phyloP scores from a whole-genome alignment of 192 early-diverging fungal species.

The Backusella mclennaniae region DNA sequence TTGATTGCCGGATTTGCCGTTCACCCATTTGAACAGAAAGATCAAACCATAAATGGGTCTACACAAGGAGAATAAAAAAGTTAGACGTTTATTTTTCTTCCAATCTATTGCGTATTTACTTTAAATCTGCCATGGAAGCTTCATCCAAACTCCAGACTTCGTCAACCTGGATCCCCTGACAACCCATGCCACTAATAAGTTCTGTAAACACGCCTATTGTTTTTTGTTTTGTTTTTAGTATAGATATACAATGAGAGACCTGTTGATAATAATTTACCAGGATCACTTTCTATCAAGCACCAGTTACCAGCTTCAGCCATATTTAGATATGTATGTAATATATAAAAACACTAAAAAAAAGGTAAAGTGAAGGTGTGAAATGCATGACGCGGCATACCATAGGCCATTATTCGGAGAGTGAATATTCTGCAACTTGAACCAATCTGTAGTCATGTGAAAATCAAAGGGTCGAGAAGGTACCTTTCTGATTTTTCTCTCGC shows the following conservation, averaged over 20 bases:
- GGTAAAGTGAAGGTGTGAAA: background rate
- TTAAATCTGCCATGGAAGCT: slow-evolving; percentile 55
- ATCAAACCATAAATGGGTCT: slow-evolving; percentile 77
- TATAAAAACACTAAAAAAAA: too few relatives aligned
- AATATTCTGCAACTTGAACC: background rate
- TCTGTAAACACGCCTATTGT: slow-evolving; percentile 75
- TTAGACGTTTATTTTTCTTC: too few relatives aligned
- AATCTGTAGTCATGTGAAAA: background rate
- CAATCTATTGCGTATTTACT: slow-evolving; percentile 36
- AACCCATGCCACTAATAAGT: slow-evolving; percentile 74
- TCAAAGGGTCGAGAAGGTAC: too few relatives aligned
- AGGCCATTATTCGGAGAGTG: background rate
- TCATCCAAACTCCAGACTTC: slow-evolving; percentile 78
- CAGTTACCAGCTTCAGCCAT: slow-evolving; percentile 71
- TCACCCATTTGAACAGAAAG: slow-evolving; percentile 82
- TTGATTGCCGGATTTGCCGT: slow-evolving; percentile 9
- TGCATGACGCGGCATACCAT: background rate
- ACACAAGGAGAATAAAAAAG: background rate
- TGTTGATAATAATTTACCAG: slow-evolving; percentile 43
- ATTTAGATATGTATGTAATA: background rate
- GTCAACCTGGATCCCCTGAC: slow-evolving; percentile 70
- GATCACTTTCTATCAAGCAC: slow-evolving; percentile 88
- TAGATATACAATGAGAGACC: background rate
- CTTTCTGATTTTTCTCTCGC: too few relatives aligned
- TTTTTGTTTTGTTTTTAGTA: background rate